Evolutionary conservation across 371 early-diverging fungal genomes (phyloP).

Genomic region (Phascolomyces articulosus): DNA sequence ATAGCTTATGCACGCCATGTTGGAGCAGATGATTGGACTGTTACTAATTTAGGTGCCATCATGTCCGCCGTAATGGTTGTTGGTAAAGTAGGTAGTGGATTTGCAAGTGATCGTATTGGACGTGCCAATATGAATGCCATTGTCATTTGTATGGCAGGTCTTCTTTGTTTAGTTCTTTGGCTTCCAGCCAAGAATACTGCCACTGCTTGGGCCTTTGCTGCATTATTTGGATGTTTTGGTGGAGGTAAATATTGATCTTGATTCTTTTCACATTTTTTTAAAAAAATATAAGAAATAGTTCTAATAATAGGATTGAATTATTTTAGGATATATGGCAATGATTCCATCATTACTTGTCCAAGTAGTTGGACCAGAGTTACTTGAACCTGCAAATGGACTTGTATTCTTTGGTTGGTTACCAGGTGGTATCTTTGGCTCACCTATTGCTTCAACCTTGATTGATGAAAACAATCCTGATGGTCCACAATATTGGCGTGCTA

Average conservation of each 20-base stretch:
- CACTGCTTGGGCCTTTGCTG: slow-evolving; percentile 42
- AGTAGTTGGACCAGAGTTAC: slow-evolving; percentile 49
- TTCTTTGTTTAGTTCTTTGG: slow-evolving; percentile 43
- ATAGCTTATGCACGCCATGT: slow-evolving; percentile 42
- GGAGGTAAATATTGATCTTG: slow-evolving; percentile 32
- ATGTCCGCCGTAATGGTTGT: slow-evolving; percentile 54
- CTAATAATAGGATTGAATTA: no score
- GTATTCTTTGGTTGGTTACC: slow-evolving; percentile 60
- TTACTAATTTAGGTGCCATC: slow-evolving; percentile 48
- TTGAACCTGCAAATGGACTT: slow-evolving; percentile 59
- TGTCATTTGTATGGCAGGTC: slow-evolving; percentile 45
- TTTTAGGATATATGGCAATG: slow-evolving; percentile 46
- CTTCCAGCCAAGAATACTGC: slow-evolving; percentile 37
- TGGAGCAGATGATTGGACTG: slow-evolving; percentile 33
- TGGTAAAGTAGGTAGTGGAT: slow-evolving; percentile 58
- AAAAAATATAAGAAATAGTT: no score
- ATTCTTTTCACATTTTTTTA: no score
- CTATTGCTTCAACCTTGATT: slow-evolving; percentile 49
- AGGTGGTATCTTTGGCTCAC: slow-evolving; percentile 63
- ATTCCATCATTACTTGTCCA: slow-evolving; percentile 58
- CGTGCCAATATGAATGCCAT: slow-evolving; percentile 55
- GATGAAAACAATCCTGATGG: slow-evolving; percentile 41
- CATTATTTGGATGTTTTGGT: slow-evolving; percentile 60
- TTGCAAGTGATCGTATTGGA: slow-evolving; percentile 59
- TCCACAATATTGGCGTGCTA: slow-evolving; percentile 39